Percentiles rank a stretch among this genome's conserved stretches.
Conservation (phyloP, 768 basidiomycete genomes). For the Calocera cornea region DNA sequence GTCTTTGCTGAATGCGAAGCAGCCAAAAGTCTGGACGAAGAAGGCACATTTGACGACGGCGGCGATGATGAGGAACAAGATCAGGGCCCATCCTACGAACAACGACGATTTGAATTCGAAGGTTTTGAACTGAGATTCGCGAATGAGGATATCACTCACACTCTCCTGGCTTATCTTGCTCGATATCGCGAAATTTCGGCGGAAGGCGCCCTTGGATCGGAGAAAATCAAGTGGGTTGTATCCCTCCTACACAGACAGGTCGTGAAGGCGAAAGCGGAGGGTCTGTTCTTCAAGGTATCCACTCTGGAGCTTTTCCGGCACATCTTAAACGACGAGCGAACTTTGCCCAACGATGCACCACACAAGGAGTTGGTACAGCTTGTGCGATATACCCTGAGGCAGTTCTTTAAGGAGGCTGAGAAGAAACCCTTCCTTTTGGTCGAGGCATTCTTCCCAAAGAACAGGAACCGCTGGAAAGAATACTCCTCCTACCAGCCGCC, state of each 20-base stretch:
- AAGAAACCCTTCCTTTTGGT: conserved; percentile 78
- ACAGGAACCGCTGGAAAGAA: conserved; percentile 72
- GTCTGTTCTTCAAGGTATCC: conserved; percentile 89
- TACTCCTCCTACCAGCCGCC: conserved; percentile 32
- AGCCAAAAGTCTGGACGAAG: conserved; percentile 23
- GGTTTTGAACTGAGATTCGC: conserved; percentile 62
- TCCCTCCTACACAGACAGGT: conserved; percentile 82
- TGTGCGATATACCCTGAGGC: conserved; percentile 74
- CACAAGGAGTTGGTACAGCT: conserved; percentile 72
- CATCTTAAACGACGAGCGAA: conserved; percentile 67
- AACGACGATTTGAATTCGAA: not conserved
- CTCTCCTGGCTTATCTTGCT: conserved; percentile 67
- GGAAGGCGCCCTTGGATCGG: conserved; percentile 30
- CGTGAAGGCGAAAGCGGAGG: conserved; percentile 83
- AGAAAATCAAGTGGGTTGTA: conserved; percentile 83
- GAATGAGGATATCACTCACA: conserved; percentile 68
- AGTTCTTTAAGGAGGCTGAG: conserved; percentile 85
- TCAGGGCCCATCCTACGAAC: conserved; percentile 23
- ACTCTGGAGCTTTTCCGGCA: conserved; percentile 77
- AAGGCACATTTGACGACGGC: conserved; percentile 54
- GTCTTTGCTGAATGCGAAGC: not conserved
- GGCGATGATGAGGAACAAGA: conserved; percentile 50
- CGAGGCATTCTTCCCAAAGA: conserved; percentile 86
- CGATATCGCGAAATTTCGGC: conserved; percentile 68
- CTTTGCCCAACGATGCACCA: conserved; percentile 63